Percentiles rank a stretch among this genome's conserved stretches.
Evolutionary conservation across 768 basidiomycete genomes (phyloP).

Genomic region (Nidularia sp.): DNA sequence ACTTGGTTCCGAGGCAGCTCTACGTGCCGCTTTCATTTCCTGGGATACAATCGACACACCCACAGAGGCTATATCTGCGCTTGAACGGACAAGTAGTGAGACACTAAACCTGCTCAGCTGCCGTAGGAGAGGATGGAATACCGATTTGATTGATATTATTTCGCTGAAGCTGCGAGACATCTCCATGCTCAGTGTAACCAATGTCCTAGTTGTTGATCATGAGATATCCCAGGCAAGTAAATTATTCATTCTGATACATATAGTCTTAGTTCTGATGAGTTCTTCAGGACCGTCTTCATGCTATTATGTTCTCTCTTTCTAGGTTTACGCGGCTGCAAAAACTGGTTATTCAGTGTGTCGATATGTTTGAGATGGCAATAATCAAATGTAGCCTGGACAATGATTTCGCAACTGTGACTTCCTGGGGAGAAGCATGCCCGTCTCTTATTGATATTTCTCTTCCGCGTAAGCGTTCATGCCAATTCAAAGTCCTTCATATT

Average conservation of each 20-base stretch:
- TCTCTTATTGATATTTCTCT: constrained; percentile 29
- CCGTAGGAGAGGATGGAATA: constrained; percentile 33
- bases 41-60: constrained; percentile 28
- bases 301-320: constrained; percentile 18
- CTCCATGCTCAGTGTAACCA: constrained; percentile 27
- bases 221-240: constrained; percentile 22
- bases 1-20: constrained; percentile 16
- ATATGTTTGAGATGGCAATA: constrained; percentile 23
- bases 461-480: constrained; percentile 22
- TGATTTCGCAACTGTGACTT: constrained; percentile 28
- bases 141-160: constrained; percentile 29
- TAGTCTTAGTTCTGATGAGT: not conserved
- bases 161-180: constrained; percentile 27
- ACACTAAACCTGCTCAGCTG: constrained; percentile 30
- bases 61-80: constrained; percentile 22
- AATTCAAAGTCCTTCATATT: not conserved
- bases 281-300: constrained; percentile 1
- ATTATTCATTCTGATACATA: not conserved
- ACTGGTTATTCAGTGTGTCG: constrained; percentile 25
- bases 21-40: constrained; percentile 30
- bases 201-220: constrained; percentile 28
- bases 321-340: constrained; percentile 27
- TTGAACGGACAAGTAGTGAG: constrained; percentile 24
- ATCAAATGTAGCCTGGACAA: constrained; percentile 23
- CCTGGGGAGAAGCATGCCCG: constrained; percentile 31